Evolutionary conservation across 2,329 filamentous ascomycete species (phyloP), one percentile per base, ranked within the genome.

Genomic region (Aspergillus luchuensis): DNA sequence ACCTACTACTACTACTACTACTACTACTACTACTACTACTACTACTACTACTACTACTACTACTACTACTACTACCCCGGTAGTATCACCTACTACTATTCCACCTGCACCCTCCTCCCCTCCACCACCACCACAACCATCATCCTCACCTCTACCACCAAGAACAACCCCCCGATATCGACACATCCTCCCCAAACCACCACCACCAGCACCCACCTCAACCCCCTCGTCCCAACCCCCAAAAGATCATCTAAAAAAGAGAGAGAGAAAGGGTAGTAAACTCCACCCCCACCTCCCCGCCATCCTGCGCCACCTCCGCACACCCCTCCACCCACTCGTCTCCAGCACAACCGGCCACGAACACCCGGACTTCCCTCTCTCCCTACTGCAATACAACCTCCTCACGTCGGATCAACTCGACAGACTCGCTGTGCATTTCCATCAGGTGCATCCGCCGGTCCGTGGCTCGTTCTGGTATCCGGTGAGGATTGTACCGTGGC

Each of bases 371-470:
- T 81, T 80, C 61, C 79, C 79, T 0, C 53, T 15, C 2, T 74
- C 66, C 0, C 52, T 80, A 3, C 67, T 80, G 0, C 67, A 76
- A 19, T 80, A 74, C 64, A 74, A 79, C 57, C 71, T 80, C 7
- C 72, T 81, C 30, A 79, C 78, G 1, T 68, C 71, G 10, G 43
- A 61, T 1, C 75, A 80, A 62, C 71, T 80, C 3, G 78, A 81
- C 57, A 62, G 68, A n/a, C 72, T 81, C 0, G 78, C 78, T 10
- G 59, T 68, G 0, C 73, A 76, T 64, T 81, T 76, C 61, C 77
- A 81, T 59, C 79, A 81, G 57, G 70, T 76, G 5, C 72, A 70
- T 47, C 78, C 77, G 0, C 70, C 78, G 0, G 51, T 69, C 0
- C 64, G 61, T 0, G 70, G 71, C 21, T 76, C 76, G 0, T 67